Conservation (phyloP, 345 rosid genomes). For the Cardamine occulta region DNA sequence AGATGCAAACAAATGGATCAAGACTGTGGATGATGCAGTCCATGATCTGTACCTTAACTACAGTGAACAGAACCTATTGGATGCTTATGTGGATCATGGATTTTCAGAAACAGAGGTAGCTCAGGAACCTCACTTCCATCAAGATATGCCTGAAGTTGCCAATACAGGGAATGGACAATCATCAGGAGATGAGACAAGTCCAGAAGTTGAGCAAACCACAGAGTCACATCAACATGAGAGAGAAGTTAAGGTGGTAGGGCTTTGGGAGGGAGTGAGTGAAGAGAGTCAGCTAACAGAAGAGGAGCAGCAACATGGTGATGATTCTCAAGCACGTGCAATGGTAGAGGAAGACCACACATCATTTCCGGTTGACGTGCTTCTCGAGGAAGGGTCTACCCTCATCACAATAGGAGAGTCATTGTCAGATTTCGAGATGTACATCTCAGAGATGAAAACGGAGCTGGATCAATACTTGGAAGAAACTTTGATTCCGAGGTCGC, state of each 20-base stretch:
- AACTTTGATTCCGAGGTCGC: constrained; percentile 54
- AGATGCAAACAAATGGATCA: constrained; percentile 56
- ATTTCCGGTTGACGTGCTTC: constrained; percentile 33
- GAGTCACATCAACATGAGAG: constrained; percentile 31
- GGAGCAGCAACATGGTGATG: constrained; percentile 35
- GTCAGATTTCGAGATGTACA: constrained; percentile 64
- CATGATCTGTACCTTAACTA: constrained; percentile 72
- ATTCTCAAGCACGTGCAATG: constrained; percentile 33
- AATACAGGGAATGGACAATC: constrained; percentile 24
- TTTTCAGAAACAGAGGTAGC: constrained; percentile 46
- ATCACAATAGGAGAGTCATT: constrained; percentile 53
- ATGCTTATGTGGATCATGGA: constrained; percentile 34
- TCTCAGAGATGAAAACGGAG: constrained; percentile 71
- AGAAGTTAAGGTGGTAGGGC: constrained; percentile 33
- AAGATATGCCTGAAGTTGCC: constrained; percentile 48
- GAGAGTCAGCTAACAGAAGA: constrained; percentile 35
- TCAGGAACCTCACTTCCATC: constrained; percentile 53
- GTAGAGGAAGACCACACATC: constrained; percentile 41
- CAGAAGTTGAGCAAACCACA: constrained; percentile 29
- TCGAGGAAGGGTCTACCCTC: constrained; percentile 48
- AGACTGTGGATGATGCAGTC: constrained; percentile 64
- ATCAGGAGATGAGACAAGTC: constrained; percentile 26
- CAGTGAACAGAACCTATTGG: constrained; percentile 35
- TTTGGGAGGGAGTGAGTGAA: constrained; percentile 31
- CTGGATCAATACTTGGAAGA: constrained; percentile 75